These are phyloP conservation scores for Trichocomaceae sp. DNA, from an alignment of 2,329 filamentous ascomycete genomes.

Conservation along the genomic window DNA sequence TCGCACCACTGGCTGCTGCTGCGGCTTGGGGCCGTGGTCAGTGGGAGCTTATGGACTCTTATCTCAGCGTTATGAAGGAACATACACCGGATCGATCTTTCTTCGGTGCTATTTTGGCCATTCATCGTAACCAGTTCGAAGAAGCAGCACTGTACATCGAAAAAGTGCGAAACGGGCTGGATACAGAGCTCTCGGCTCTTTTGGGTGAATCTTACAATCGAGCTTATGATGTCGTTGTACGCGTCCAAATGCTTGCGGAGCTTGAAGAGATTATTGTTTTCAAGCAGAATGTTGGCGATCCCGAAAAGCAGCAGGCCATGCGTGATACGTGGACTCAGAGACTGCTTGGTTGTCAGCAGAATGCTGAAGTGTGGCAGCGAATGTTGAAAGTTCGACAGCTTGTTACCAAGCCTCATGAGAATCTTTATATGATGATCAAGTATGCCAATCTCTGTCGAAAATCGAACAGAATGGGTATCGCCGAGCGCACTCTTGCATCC, in stretches of 20 bases:
- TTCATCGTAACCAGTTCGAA: conserved; percentile 92
- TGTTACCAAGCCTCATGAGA: conserved; percentile 85
- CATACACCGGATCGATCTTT: conserved; percentile 92
- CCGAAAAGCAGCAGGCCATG: conserved; percentile 83
- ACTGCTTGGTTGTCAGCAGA: conserved; percentile 88
- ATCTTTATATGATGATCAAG: conserved; percentile 99
- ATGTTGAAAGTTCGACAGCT: conserved; percentile 93
- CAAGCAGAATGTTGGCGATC: conserved; percentile 76
- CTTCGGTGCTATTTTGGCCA: conserved; percentile 90
- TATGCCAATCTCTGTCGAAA: conserved; percentile 98
- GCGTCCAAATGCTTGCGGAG: conserved; percentile 98
- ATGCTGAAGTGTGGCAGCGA: conserved; percentile 96
- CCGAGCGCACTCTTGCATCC: conserved; percentile 88
- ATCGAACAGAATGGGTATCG: conserved; percentile 85
- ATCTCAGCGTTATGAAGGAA: conserved; percentile 89
- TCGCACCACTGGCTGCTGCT: conserved; percentile 88
- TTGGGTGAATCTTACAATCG: conserved; percentile 98
- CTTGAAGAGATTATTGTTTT: conserved; percentile 97
- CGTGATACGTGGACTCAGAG: conserved; percentile 92
- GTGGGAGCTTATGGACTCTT: conserved; percentile 98
- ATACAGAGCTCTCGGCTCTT: conserved; percentile 89
- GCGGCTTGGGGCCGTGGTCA: conserved; percentile 95
- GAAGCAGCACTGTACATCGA: conserved; percentile 85
- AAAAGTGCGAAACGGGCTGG: conserved; percentile 84
- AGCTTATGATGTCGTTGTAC: conserved; percentile 94